phyloP scores from a whole-genome alignment of 148 eudicot genomes.

The Vaccinium myrtillus region DNA sequence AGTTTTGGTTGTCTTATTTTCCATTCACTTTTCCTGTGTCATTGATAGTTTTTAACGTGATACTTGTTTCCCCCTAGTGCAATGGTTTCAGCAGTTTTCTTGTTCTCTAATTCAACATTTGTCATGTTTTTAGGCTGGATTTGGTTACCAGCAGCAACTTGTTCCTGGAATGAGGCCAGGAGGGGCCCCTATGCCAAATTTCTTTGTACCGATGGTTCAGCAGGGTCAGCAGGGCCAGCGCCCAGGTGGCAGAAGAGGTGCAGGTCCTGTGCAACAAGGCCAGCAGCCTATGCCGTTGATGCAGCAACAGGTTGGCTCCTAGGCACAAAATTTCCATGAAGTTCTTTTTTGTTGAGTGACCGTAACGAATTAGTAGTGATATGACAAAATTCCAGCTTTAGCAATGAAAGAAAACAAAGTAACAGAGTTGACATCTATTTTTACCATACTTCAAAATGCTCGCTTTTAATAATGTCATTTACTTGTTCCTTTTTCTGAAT shows the following conservation, averaged over 20 bases:
- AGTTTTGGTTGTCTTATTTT: not conserved
- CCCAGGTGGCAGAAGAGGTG: constrained; percentile 77
- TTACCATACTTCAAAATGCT: not conserved
- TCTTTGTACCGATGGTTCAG: constrained; percentile 68
- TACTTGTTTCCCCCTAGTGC: too few relatives aligned
- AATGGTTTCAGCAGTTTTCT: not conserved
- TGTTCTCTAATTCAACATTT: not conserved
- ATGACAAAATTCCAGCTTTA: too few relatives aligned
- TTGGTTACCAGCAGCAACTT: constrained; percentile 97
- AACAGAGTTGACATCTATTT: too few relatives aligned
- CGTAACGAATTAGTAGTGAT: too few relatives aligned
- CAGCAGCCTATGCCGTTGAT: constrained; percentile 87
- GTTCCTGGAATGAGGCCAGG: constrained; percentile 93
- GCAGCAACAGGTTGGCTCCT: constrained; percentile 64
- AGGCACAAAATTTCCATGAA: not conserved
- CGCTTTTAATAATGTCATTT: too few relatives aligned
- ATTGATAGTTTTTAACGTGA: not conserved
- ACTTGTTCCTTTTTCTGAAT: too few relatives aligned
- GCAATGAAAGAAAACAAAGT: too few relatives aligned
- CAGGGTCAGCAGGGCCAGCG: constrained; percentile 89
- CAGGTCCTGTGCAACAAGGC: constrained; percentile 61
- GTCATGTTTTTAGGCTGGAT: constrained; percentile 69
- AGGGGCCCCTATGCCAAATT: constrained; percentile 78
- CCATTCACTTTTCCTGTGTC: not conserved
- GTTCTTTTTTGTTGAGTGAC: too few relatives aligned